Evolutionary conservation across 2,329 filamentous ascomycete species (phyloP).

Genomic region (Ceratocystis smalleyi): DNA sequence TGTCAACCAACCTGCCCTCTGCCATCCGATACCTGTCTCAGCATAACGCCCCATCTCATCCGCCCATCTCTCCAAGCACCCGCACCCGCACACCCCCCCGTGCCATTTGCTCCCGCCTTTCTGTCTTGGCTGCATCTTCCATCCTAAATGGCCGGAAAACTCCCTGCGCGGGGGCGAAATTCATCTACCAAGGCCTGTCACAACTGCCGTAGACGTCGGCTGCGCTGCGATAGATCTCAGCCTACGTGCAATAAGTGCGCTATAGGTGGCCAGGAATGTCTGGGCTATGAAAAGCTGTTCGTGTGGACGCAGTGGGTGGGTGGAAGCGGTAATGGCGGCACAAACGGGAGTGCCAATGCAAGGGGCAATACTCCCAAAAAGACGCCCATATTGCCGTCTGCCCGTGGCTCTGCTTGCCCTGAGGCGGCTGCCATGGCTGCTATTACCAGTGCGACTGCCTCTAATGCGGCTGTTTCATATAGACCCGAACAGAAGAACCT

Average conservation of each 20-base stretch:
- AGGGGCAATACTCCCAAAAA: background rate
- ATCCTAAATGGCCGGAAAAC: background rate
- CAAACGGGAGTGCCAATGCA: background rate
- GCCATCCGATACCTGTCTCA: background rate
- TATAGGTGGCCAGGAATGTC: constrained; percentile 39
- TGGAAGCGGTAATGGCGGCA: background rate
- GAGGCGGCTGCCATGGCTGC: background rate
- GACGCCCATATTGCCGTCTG: background rate
- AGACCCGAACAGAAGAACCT: background rate
- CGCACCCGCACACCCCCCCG: background rate
- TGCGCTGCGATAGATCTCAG: constrained; percentile 45
- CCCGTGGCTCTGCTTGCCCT: background rate
- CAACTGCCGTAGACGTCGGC: constrained; percentile 44
- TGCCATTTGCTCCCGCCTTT: too few species aligned
- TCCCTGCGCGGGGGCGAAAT: constrained; percentile 7
- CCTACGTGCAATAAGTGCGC: constrained; percentile 45
- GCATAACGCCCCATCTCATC: too few species aligned
- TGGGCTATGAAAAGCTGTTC: constrained; percentile 45
- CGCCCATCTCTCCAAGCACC: too few species aligned
- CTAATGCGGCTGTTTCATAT: background rate
- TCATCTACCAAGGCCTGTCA: constrained; percentile 34
- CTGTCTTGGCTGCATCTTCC: too few species aligned
- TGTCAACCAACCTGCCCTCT: background rate
- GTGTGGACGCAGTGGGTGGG: constrained; percentile 35
- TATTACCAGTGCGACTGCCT: background rate